phyloP scores from a whole-genome alignment of 2,329 filamentous ascomycete genomes.

The Pestalotiopsis sp. region DNA sequence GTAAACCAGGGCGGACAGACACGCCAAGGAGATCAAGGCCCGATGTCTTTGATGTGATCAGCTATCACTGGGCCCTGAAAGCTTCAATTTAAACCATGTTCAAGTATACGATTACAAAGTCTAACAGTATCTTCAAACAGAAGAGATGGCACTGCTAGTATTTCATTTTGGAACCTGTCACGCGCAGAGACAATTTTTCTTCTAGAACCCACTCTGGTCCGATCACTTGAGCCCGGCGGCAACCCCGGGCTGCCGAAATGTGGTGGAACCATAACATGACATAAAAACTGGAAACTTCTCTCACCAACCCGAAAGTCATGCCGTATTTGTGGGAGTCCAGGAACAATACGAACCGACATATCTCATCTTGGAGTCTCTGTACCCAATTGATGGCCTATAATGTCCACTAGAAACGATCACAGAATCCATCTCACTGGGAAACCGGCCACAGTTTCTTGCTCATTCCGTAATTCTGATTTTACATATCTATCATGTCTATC shows the following conservation, averaged over 20 bases:
- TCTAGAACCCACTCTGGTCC: background rate
- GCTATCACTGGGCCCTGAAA: too few relatives aligned
- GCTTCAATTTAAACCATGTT: too few relatives aligned
- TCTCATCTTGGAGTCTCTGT: too few relatives aligned
- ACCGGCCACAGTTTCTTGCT: background rate
- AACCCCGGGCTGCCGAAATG: background rate
- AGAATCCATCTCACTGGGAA: background rate
- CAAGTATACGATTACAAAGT: background rate
- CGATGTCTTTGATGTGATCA: too few relatives aligned
- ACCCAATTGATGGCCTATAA: too few relatives aligned
- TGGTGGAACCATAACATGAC: background rate
- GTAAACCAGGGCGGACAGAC: too few relatives aligned
- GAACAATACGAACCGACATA: background rate
- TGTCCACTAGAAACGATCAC: background rate
- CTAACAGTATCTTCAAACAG: background rate
- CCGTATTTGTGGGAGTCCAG: background rate
- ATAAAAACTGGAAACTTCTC: background rate
- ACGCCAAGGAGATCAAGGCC: too few relatives aligned
- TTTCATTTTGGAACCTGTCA: background rate
- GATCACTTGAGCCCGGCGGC: conserved; percentile 2
- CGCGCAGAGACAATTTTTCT: background rate
- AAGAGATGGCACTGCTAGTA: background rate
- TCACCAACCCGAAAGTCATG: background rate
- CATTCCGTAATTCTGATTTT: background rate
- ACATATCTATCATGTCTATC: background rate